phyloP scores from a whole-genome alignment of 257 asterid species.

The Gentiana straminea region DNA sequence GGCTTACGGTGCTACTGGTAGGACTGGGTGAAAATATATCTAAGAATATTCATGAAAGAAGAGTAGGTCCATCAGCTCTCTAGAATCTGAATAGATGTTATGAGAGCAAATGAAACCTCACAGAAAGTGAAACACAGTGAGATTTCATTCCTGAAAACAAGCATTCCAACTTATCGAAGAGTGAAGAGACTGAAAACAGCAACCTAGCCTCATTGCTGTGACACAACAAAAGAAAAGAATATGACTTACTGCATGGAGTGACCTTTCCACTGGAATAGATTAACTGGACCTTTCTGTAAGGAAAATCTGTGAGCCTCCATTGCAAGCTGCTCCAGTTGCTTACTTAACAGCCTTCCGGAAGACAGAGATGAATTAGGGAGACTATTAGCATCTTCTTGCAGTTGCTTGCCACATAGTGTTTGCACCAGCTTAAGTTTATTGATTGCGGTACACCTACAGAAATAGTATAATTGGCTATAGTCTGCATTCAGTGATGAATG shows the following conservation, averaged over 20 bases:
- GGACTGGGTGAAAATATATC: no score
- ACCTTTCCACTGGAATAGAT: constrained; percentile 68
- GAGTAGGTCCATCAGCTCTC: no score
- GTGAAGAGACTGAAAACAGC: no score
- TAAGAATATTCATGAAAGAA: no score
- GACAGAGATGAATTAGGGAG: constrained; percentile 22
- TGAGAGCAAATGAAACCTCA: no score
- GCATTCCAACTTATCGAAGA: no score
- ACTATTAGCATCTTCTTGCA: constrained; percentile 19
- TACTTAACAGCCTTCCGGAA: constrained; percentile 32
- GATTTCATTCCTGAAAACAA: no score
- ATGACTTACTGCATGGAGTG: constrained; percentile 60
- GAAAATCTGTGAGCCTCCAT: constrained; percentile 49
- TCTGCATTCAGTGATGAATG: neutral
- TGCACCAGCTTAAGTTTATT: constrained; percentile 64
- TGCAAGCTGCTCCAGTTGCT: constrained; percentile 58
- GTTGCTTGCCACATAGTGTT: constrained; percentile 43
- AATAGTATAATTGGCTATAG: constrained; percentile 5
- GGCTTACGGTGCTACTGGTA: no score
- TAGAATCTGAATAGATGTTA: no score
- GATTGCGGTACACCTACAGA: constrained; percentile 49
- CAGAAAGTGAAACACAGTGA: no score
- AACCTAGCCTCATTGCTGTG: no score
- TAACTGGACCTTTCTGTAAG: constrained; percentile 34
- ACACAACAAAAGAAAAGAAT: neutral